Percentiles rank a stretch among this genome's conserved stretches.
phyloP scores from a whole-genome alignment of 805 yeast genomes.

The Candida khao-thaluensis region DNA sequence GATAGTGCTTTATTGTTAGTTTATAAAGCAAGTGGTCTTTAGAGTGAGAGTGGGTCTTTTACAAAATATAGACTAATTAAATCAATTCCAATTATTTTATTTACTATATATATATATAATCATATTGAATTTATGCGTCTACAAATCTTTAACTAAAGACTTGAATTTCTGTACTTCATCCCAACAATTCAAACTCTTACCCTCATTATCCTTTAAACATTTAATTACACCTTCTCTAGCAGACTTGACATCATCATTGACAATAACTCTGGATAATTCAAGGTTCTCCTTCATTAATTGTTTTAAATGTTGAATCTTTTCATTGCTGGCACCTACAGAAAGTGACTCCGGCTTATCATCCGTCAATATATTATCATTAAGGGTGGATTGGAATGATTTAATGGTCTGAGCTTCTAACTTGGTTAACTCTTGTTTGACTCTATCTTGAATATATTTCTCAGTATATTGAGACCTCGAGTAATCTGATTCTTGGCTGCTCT shows the following conservation, averaged over 20 bases:
- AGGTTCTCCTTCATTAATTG: constrained; percentile 34
- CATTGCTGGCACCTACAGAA: constrained; percentile 35
- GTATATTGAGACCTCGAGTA: constrained; percentile 69
- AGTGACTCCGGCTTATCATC: constrained; percentile 28
- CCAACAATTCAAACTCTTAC: constrained; percentile 76
- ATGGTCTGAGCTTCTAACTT: constrained; percentile 54
- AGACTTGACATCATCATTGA: constrained; percentile 38
- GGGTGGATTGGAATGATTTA: constrained; percentile 49
- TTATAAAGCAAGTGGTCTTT: constrained; percentile 77
- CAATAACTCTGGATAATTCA: constrained; percentile 30
- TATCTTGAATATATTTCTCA: constrained; percentile 62
- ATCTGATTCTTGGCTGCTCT: constrained; percentile 61
- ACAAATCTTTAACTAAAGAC: constrained; percentile 51
- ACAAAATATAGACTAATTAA: not conserved
- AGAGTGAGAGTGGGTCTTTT: constrained; percentile 1
- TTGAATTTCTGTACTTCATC: constrained; percentile 73
- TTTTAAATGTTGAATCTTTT: constrained; percentile 40
- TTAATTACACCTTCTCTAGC: constrained; percentile 52
- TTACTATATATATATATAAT: constrained; percentile 1
- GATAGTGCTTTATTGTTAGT: constrained; percentile 90
- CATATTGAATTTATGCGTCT: constrained; percentile 11
- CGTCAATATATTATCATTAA: constrained; percentile 37
- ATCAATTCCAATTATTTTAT: not conserved
- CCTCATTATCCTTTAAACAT: constrained; percentile 64
- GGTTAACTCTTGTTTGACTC: constrained; percentile 57